Percentiles rank a stretch among this genome's conserved stretches.
phyloP scores from a whole-genome alignment of 306 rosid genomes.

The Prunus mira region DNA sequence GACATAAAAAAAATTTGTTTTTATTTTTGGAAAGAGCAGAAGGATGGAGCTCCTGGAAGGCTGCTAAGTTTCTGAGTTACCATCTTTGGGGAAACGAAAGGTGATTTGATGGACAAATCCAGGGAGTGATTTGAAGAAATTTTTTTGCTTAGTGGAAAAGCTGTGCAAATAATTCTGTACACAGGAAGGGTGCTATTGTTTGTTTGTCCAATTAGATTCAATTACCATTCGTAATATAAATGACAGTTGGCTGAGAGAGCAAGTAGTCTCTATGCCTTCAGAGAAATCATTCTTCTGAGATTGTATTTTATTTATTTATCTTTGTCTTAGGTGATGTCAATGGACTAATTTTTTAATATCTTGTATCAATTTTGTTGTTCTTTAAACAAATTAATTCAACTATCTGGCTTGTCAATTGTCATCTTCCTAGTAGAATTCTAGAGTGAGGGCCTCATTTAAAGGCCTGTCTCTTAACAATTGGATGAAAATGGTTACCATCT shows the following conservation, averaged over 20 bases:
- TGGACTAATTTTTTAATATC: background rate
- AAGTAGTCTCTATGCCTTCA: conserved; percentile 34
- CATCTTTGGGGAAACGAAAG: conserved; percentile 23
- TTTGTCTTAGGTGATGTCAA: conserved; percentile 28
- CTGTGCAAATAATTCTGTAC: conserved; percentile 34
- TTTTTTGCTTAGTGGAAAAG: conserved; percentile 20
- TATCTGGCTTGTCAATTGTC: background rate
- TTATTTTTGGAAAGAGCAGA: conserved; percentile 29
- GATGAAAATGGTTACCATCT: too few species aligned
- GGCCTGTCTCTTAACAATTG: rapidly evolving
- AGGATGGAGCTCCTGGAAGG: conserved; percentile 16
- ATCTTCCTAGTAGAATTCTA: background rate
- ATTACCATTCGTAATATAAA: conserved; percentile 41
- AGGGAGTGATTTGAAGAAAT: conserved; percentile 41
- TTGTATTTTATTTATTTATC: conserved; percentile 23
- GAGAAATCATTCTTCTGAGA: conserved; percentile 22
- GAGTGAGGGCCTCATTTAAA: too few species aligned
- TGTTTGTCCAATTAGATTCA: conserved; percentile 40
- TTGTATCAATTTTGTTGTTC: background rate
- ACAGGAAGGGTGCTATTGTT: conserved; percentile 37
- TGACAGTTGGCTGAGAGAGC: conserved; percentile 46
- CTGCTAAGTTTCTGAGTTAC: conserved; percentile 39
- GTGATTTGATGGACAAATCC: conserved; percentile 23
- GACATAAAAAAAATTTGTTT: conserved; percentile 37
- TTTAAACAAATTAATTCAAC: conserved; percentile 1